Percentiles rank a stretch among this genome's conserved stretches.
These are phyloP conservation scores for Syzygium aqueum DNA, from an alignment of 345 rosid genomes.

Conservation along the genomic window DNA sequence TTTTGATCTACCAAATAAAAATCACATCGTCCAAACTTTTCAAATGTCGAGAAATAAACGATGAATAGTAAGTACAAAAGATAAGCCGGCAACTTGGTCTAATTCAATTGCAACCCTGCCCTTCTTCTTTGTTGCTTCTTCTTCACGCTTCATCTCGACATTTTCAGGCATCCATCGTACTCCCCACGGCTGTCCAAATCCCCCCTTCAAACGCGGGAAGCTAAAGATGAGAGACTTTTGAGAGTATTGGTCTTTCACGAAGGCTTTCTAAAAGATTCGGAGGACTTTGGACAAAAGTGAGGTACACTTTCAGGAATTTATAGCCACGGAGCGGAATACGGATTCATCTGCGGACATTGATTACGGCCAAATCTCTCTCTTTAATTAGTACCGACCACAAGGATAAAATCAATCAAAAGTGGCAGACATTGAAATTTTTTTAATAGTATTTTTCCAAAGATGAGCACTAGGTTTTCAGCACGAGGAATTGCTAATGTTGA, in stretches of 20 bases:
- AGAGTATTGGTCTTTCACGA: not conserved
- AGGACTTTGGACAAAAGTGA: not conserved
- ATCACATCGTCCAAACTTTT: not conserved
- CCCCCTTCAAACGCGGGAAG: not conserved
- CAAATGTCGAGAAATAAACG: not conserved
- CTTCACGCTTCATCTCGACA: not conserved
- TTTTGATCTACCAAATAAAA: not conserved
- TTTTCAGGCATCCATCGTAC: not conserved
- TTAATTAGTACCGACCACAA: not conserved
- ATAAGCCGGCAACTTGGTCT: not conserved
- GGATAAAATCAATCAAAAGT: not conserved
- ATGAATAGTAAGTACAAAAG: not conserved
- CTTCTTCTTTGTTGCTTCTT: not conserved
- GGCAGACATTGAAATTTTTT: not conserved
- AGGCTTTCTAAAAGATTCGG: not conserved
- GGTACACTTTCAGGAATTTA: not conserved
- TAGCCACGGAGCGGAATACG: not conserved
- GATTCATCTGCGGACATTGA: not conserved
- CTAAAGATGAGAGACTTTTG: not conserved
- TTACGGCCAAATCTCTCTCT: not conserved
- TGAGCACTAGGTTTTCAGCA: not conserved
- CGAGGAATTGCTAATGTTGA: not conserved
- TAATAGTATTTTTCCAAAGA: not conserved
- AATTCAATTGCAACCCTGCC: not conserved
- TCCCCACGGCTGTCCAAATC: not conserved